Percentiles rank a stretch among this genome's conserved stretches.
Evolutionary conservation across 163 green algal genomes (phyloP).

Genomic region (Scenedesmus sp.): DNA sequence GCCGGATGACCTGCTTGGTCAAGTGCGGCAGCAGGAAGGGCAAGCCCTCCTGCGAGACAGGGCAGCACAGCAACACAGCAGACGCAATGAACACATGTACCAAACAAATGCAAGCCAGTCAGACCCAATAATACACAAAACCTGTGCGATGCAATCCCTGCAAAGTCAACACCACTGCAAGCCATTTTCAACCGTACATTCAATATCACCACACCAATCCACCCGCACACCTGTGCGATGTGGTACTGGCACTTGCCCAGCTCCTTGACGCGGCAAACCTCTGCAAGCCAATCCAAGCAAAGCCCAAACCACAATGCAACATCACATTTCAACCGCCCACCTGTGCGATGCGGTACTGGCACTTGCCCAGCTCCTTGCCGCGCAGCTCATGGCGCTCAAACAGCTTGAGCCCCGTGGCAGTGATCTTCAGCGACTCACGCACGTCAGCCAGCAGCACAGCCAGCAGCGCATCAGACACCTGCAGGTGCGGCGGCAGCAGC

Average conservation of each 20-base stretch:
- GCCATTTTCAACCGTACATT: slow-evolving; percentile 46
- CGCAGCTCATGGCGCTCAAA: slow-evolving; percentile 78
- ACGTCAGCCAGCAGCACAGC: slow-evolving; percentile 80
- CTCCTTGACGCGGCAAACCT: background rate
- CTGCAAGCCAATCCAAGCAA: background rate
- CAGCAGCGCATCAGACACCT: slow-evolving; percentile 46
- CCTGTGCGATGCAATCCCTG: no score
- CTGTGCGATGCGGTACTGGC: slow-evolving; percentile 83
- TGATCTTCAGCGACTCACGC: slow-evolving; percentile 82
- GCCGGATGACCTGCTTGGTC: slow-evolving; percentile 81
- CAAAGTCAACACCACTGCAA: no score
- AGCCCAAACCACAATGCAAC: background rate
- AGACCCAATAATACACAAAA: background rate
- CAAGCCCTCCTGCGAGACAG: slow-evolving; percentile 90
- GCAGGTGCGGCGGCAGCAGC: background rate
- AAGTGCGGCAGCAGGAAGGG: slow-evolving; percentile 87
- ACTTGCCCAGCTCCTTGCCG: slow-evolving; percentile 56
- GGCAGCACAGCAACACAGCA: background rate
- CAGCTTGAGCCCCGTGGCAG: slow-evolving; percentile 87
- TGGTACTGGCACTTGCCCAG: slow-evolving; percentile 75
- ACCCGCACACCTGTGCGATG: slow-evolving; percentile 57
- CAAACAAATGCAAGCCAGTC: background rate
- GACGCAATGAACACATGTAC: background rate
- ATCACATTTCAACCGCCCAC: slow-evolving; percentile 19
- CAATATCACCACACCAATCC: background rate